phyloP scores from a whole-genome alignment of 768 basidiomycete genomes.

The Tulasnella sp. region DNA sequence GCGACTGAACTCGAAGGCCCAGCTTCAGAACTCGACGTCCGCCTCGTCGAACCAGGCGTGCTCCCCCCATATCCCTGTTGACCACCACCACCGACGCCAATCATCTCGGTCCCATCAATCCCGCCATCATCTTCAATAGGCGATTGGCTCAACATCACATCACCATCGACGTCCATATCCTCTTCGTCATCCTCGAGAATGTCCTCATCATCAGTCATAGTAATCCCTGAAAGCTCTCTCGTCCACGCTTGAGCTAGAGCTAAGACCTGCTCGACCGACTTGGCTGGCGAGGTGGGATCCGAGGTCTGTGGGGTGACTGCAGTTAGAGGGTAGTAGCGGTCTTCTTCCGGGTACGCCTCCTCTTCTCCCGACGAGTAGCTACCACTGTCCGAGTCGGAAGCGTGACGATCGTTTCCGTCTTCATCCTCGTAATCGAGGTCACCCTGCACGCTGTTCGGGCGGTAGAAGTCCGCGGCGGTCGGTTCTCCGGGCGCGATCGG shows the following conservation, averaged over 20 bases:
- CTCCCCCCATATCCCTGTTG: no score
- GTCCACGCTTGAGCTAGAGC: no score
- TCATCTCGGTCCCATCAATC: neutral
- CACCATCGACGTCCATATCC: slow-evolving; percentile 14
- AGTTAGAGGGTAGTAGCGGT: slow-evolving; percentile 1
- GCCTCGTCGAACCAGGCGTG: neutral
- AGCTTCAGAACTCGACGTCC: neutral
- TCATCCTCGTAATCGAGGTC: neutral
- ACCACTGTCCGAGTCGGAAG: neutral
- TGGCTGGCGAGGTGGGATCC: neutral
- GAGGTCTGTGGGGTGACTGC: neutral
- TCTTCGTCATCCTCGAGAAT: neutral
- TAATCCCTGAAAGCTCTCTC: no score
- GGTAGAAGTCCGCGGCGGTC: slow-evolving; percentile 12
- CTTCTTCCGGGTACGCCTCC: no score
- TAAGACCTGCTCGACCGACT: no score
- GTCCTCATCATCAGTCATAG: no score
- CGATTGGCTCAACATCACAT: neutral
- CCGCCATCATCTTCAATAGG: neutral
- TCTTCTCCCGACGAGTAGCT: neutral
- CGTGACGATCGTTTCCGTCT: neutral
- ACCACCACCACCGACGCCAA: no score
- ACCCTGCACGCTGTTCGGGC: neutral
- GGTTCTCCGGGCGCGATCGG: slow-evolving; percentile 4
- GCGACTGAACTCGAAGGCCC: neutral